phyloP scores from a whole-genome alignment of 1,284 basidiomycete genomes.

The Tilletiaria anomala region DNA sequence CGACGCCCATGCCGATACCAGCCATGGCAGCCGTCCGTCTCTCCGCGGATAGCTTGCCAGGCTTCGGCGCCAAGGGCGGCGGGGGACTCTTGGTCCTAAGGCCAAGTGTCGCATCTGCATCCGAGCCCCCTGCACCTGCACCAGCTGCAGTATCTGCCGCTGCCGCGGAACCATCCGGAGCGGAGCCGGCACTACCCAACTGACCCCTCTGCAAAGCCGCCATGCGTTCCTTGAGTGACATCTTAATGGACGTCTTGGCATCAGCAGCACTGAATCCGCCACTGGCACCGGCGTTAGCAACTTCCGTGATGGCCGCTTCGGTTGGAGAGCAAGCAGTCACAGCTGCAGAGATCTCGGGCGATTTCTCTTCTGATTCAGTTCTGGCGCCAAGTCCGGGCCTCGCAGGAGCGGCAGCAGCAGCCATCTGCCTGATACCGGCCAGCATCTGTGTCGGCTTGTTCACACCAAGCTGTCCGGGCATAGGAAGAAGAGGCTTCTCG shows the following conservation, averaged over 20 bases:
- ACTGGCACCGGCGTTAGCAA: constrained; percentile 3
- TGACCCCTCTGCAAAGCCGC: constrained; percentile 34
- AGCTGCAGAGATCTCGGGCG: no score
- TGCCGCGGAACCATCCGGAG: neutral
- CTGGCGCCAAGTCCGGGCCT: no score
- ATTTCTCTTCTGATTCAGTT: no score
- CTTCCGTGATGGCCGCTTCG: no score
- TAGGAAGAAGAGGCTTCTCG: constrained; percentile 25
- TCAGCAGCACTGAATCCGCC: constrained; percentile 28
- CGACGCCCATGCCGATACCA: constrained; percentile 1
- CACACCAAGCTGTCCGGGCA: no score
- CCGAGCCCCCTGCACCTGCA: neutral
- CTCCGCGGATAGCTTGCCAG: constrained; percentile 2
- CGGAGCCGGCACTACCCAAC: neutral
- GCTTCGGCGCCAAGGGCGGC: constrained; percentile 1
- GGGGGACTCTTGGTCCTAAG: neutral
- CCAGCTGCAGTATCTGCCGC: neutral
- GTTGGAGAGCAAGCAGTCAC: no score
- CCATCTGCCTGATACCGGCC: no score
- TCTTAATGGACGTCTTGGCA: constrained; percentile 35
- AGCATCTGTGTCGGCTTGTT: neutral
- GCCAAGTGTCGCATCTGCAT: neutral
- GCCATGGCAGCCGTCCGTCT: neutral
- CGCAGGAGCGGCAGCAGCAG: no score
- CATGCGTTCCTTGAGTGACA: constrained; percentile 38